phyloP scores from a whole-genome alignment of 345 rosid genomes.

The Eucalyptus curtisii region DNA sequence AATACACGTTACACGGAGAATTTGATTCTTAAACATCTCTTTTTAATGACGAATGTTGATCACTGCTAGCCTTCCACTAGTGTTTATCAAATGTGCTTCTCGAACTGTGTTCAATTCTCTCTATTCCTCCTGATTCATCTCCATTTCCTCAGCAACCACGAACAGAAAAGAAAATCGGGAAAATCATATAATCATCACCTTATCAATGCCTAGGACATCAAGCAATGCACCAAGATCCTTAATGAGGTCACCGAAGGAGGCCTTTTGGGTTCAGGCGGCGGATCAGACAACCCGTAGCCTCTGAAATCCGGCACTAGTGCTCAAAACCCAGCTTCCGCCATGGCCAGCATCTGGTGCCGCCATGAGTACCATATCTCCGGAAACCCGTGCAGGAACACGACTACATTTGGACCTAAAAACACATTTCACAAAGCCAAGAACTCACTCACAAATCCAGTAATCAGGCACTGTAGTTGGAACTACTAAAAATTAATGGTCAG shows the following conservation, averaged over 20 bases:
- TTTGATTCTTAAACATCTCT: no score
- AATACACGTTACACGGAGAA: no score
- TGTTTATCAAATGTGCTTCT: no score
- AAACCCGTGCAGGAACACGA: slow-evolving; percentile 48
- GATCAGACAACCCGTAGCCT: slow-evolving; percentile 43
- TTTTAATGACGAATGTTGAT: no score
- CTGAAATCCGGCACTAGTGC: slow-evolving; percentile 35
- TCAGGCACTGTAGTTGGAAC: not conserved
- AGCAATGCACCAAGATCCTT: slow-evolving; percentile 28
- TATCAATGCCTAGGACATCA: slow-evolving; percentile 19
- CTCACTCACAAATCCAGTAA: not conserved
- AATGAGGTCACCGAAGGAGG: slow-evolving; percentile 14
- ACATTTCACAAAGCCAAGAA: not conserved
- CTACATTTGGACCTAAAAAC: slow-evolving; percentile 13
- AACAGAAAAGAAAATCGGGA: not conserved
- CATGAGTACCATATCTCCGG: slow-evolving; percentile 63
- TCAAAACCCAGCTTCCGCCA: slow-evolving; percentile 29
- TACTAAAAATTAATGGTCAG: not conserved
- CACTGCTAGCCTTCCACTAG: no score
- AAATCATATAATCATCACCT: slow-evolving; percentile 4
- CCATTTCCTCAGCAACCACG: not conserved
- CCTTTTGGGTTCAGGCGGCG: slow-evolving; percentile 25
- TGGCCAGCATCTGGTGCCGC: slow-evolving; percentile 46
- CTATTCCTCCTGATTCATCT: not conserved
- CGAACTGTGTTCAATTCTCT: not conserved